Evolutionary conservation across 306 rosid species (phyloP).

Genomic region (Sindora glabra): DNA sequence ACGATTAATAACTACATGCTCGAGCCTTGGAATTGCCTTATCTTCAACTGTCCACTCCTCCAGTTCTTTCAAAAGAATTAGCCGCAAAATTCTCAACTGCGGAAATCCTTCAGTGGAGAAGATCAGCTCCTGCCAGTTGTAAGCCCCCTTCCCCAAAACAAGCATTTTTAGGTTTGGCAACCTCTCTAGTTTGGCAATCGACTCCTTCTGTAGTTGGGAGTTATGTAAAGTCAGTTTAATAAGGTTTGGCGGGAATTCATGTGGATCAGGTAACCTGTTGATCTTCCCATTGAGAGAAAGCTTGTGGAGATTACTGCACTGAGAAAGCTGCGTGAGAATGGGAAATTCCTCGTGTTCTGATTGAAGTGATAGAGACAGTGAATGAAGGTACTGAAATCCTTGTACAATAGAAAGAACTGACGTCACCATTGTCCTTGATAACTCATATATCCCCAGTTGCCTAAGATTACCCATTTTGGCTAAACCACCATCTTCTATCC

Average conservation of each 20-base stretch:
- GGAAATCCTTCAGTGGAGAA: slow-evolving; percentile 35
- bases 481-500: slow-evolving; percentile 36
- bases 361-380: slow-evolving; percentile 32
- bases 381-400: slow-evolving; percentile 21
- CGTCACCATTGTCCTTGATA: slow-evolving; percentile 22
- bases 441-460: slow-evolving; percentile 31
- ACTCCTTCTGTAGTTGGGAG: slow-evolving; percentile 33
- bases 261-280: slow-evolving; percentile 33
- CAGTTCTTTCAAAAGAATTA: slow-evolving; percentile 32
- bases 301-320: slow-evolving; percentile 29
- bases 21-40: slow-evolving; percentile 23
- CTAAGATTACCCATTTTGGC: slow-evolving; percentile 32
- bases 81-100: slow-evolving; percentile 24
- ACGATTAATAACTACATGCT: slow-evolving; percentile 30
- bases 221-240: slow-evolving; percentile 30
- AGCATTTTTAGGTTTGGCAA: slow-evolving; percentile 35
- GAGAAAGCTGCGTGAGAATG: slow-evolving; percentile 33
- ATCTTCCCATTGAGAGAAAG: slow-evolving; percentile 37
- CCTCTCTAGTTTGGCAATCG: slow-evolving; percentile 39
- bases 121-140: slow-evolving; percentile 21
- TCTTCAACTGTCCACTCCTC: slow-evolving; percentile 39
- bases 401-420: slow-evolving; percentile 22
- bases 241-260: slow-evolving; percentile 38
- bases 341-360: slow-evolving; percentile 40
- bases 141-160: slow-evolving; percentile 31